These are phyloP conservation scores for Starmerella potacharoeniae DNA, from an alignment of 805 yeast species.

Conservation along the genomic window DNA sequence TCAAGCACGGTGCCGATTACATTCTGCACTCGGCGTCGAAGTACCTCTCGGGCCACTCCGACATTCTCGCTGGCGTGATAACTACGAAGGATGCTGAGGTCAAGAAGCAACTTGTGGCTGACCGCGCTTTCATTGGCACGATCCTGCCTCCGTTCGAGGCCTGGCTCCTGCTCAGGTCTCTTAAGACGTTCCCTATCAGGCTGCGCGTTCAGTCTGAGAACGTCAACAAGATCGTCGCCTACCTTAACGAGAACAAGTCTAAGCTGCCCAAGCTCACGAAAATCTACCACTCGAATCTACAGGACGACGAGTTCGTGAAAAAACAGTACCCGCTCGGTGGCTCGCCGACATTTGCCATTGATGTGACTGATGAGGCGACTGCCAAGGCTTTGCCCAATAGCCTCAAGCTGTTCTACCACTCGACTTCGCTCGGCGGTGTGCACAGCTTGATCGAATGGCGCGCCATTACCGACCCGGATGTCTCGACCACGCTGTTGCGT, in stretches of 20 bases:
- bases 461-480: slow-evolving; percentile 52
- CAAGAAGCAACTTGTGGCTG: slow-evolving; percentile 40
- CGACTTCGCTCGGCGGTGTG: slow-evolving; percentile 86
- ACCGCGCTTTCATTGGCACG: slow-evolving; percentile 65
- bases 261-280: slow-evolving; percentile 40
- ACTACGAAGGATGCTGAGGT: slow-evolving; percentile 59
- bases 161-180: slow-evolving; percentile 60
- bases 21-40: slow-evolving; percentile 88
- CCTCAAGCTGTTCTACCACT: slow-evolving; percentile 54
- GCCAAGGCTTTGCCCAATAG: slow-evolving; percentile 36
- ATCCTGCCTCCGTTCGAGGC: slow-evolving; percentile 70
- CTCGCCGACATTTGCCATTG: slow-evolving; percentile 69
- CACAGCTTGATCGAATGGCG: slow-evolving; percentile 91
- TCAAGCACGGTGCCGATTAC: slow-evolving; percentile 70
- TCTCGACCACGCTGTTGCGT: slow-evolving; percentile 50
- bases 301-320: slow-evolving; percentile 53
- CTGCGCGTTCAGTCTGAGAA: slow-evolving; percentile 52
- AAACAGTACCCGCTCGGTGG: slow-evolving; percentile 49
- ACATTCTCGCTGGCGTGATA: slow-evolving; percentile 72
- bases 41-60: slow-evolving; percentile 91
- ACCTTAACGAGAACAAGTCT: slow-evolving; percentile 39
- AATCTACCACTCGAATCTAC: slow-evolving; percentile 66
- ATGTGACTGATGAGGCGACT: slow-evolving; percentile 36
- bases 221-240: slow-evolving; percentile 51
- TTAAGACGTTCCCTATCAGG: slow-evolving; percentile 70